Conservation (phyloP, 1,284 basidiomycete genomes). For the Sanguinoderma infundibulare region DNA sequence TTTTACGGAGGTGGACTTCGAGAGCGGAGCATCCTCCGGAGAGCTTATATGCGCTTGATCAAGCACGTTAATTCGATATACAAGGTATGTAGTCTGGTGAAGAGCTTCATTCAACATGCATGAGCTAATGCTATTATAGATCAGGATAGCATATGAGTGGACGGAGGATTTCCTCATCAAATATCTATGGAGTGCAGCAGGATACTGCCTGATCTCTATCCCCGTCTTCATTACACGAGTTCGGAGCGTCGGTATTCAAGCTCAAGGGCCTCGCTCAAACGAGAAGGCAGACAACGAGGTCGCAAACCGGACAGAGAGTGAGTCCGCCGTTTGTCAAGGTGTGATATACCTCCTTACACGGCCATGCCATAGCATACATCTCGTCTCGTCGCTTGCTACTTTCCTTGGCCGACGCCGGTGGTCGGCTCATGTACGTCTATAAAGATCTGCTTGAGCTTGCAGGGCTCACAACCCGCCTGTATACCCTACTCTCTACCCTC, state of each 20-base stretch:
- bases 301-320: conserved; percentile 47
- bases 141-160: conserved; percentile 86
- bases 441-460: conserved; percentile 93
- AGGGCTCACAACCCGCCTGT: conserved; percentile 90
- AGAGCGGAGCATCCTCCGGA: conserved; percentile 84
- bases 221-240: conserved; percentile 75
- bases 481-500: conserved; percentile 85
- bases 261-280: conserved; percentile 13
- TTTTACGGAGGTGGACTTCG: conserved; percentile 92
- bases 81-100: conserved; percentile 56
- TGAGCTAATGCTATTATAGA: conserved; percentile 42
- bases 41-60: conserved; percentile 82
- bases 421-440: conserved; percentile 90
- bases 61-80: conserved; percentile 93
- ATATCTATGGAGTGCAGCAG: conserved; percentile 91
- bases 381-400: conserved; percentile 93
- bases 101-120: not conserved
- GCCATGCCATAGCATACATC: conserved; percentile 77
- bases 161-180: conserved; percentile 95
- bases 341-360: not conserved
- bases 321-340: conserved; percentile 27
- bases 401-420: conserved; percentile 94
- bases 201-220: conserved; percentile 88
- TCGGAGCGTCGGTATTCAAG: conserved; percentile 50
- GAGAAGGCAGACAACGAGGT: conserved; percentile 29